These are phyloP conservation scores for Drechslerella coelobrocha DNA, from an alignment of 2,329 filamentous ascomycete genomes.

Conservation along the genomic window DNA sequence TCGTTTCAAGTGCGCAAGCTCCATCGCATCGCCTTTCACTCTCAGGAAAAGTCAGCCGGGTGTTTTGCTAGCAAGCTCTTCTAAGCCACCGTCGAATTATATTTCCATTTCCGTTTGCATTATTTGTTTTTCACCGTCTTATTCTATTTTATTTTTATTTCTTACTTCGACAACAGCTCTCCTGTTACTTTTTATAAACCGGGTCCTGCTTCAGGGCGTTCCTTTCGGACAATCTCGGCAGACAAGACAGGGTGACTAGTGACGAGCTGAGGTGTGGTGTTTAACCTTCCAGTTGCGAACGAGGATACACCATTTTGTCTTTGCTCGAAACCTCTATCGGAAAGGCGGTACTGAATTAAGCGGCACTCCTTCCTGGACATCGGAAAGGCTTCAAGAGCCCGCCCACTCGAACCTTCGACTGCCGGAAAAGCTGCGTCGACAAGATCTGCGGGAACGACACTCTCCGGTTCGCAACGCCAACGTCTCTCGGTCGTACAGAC, in stretches of 20 bases:
- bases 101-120: too few relatives aligned
- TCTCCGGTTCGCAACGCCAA: constrained; percentile 15
- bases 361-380: constrained; percentile 17
- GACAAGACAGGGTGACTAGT: constrained; percentile 16
- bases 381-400: background rate
- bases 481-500: constrained; percentile 37
- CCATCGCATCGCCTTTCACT: background rate
- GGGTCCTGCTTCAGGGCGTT: constrained; percentile 19
- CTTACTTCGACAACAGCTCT: constrained; percentile 14
- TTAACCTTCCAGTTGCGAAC: constrained; percentile 2
- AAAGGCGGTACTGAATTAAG: constrained; percentile 1
- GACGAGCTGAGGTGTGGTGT: too few relatives aligned
- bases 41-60: background rate
- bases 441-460: constrained; percentile 32
- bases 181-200: constrained; percentile 50
- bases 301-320: constrained; percentile 11
- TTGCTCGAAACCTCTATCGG: constrained; percentile 15
- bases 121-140: background rate
- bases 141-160: constrained; percentile 15
- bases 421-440: background rate
- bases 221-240: constrained; percentile 47
- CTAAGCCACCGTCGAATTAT: too few relatives aligned
- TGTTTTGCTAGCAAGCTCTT: background rate
- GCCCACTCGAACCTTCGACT: background rate
- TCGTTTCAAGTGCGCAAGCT: constrained; percentile 11